Evolutionary conservation across 306 rosid genomes (phyloP).

Genomic region (Quercus wislizeni): DNA sequence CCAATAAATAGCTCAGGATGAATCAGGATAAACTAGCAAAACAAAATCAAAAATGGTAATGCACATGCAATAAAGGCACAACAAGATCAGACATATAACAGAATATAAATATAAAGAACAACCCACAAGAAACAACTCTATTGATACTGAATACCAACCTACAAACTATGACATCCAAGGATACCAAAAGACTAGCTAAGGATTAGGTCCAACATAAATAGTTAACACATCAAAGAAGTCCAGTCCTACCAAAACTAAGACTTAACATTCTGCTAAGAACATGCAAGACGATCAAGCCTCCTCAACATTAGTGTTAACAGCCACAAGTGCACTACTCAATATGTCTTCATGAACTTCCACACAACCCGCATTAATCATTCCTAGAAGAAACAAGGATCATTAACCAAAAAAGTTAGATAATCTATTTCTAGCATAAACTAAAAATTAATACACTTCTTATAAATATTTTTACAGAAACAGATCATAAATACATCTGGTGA

Average conservation of each 20-base stretch:
- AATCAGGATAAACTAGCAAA: constrained; percentile 32
- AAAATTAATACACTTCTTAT: background rate
- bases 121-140: constrained; percentile 17
- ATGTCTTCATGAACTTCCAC: constrained; percentile 20
- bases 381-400: constrained; percentile 28
- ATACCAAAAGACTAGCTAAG: constrained; percentile 5
- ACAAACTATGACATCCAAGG: constrained; percentile 36
- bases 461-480: background rate
- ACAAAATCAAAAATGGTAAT: constrained; percentile 21
- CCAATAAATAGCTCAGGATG: constrained; percentile 60
- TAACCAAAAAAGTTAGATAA: background rate
- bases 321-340: constrained; percentile 26
- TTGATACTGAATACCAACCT: constrained; percentile 21
- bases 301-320: constrained; percentile 37
- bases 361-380: constrained; percentile 28
- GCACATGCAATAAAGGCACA: constrained; percentile 2
- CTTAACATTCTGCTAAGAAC: constrained; percentile 44
- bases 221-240: constrained; percentile 38
- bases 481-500: background rate
- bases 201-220: constrained; percentile 39
- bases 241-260: constrained; percentile 61
- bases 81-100: background rate
- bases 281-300: constrained; percentile 37
- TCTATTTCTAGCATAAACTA: background rate
- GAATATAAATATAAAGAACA: background rate